Conservation (phyloP, 106 monocot species). For the Gastrodia elata region DNA sequence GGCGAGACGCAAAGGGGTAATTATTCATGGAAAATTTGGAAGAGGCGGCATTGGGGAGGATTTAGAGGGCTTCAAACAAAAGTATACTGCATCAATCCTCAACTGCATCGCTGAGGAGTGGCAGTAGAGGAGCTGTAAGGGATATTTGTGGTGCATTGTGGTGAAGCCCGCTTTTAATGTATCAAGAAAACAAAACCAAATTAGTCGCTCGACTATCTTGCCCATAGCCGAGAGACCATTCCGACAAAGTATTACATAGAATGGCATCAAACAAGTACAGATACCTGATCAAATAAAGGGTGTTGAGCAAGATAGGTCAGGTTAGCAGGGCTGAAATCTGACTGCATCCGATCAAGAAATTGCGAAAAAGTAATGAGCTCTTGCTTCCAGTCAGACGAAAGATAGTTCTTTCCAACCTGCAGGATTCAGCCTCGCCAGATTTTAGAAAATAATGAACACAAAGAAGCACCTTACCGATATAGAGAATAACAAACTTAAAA, state of each 20-base stretch:
- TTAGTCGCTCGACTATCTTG: too few relatives aligned
- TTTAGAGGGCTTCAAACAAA: too few relatives aligned
- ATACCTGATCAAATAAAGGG: conserved; percentile 94
- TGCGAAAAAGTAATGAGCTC: conserved; percentile 91
- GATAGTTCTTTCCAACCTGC: conserved; percentile 93
- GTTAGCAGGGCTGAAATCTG: conserved; percentile 27
- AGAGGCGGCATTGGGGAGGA: too few relatives aligned
- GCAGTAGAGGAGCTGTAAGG: too few relatives aligned
- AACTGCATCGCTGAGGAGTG: too few relatives aligned
- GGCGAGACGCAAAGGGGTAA: background rate
- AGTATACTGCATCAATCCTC: too few relatives aligned
- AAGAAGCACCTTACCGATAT: background rate
- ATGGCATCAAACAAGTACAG: background rate
- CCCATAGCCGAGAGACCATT: too few relatives aligned
- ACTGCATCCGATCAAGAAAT: conserved; percentile 69
- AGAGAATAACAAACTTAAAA: background rate
- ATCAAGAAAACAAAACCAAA: too few relatives aligned
- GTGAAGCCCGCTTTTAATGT: too few relatives aligned
- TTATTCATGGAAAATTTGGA: conserved; percentile 7
- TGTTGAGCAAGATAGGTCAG: conserved; percentile 92
- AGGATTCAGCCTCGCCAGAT: background rate
- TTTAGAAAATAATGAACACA: background rate
- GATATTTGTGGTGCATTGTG: too few relatives aligned
- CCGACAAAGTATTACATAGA: background rate
- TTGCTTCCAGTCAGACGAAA: conserved; percentile 84